Evolutionary conservation across 225 moss, liverwort and hornwort species (phyloP).

Genomic region (Asterella californica): DNA sequence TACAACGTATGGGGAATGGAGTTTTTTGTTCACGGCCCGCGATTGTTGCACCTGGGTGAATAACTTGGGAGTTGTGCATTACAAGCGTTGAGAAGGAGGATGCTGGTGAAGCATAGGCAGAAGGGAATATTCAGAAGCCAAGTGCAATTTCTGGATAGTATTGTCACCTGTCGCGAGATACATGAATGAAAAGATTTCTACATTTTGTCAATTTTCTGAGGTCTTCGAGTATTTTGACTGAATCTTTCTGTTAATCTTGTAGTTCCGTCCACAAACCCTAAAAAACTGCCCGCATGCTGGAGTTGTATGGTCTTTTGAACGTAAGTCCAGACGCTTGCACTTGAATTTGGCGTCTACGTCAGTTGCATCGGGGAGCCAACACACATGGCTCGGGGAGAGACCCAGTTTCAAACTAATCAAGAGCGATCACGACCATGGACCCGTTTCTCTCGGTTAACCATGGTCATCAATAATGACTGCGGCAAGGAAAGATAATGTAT

Average conservation of each 20-base stretch:
- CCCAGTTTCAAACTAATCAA: too few relatives aligned
- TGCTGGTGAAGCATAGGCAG: slow-evolving; percentile 5
- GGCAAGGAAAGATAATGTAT: too few relatives aligned
- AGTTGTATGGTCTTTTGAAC: too few relatives aligned
- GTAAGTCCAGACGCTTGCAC: too few relatives aligned
- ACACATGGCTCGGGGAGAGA: too few relatives aligned
- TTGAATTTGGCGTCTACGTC: too few relatives aligned
- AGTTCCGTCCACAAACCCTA: neutral
- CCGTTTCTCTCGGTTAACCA: too few relatives aligned
- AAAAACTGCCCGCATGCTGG: neutral
- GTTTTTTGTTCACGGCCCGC: slow-evolving; percentile 1
- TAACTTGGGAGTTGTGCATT: neutral
- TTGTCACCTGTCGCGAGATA: neutral
- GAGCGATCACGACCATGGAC: too few relatives aligned
- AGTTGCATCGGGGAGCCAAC: too few relatives aligned
- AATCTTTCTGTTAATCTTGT: neutral
- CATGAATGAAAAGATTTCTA: neutral
- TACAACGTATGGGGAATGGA: neutral
- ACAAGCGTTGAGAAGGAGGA: neutral
- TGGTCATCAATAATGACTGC: too few relatives aligned
- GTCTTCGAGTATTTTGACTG: neutral
- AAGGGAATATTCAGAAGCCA: slow-evolving; percentile 7
- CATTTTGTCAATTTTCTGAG: neutral
- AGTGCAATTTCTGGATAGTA: neutral
- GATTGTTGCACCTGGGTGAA: neutral